Base-by-base conservation (phyloP, 352 stramenopile species). In the Plasmopara muralis region DNA sequence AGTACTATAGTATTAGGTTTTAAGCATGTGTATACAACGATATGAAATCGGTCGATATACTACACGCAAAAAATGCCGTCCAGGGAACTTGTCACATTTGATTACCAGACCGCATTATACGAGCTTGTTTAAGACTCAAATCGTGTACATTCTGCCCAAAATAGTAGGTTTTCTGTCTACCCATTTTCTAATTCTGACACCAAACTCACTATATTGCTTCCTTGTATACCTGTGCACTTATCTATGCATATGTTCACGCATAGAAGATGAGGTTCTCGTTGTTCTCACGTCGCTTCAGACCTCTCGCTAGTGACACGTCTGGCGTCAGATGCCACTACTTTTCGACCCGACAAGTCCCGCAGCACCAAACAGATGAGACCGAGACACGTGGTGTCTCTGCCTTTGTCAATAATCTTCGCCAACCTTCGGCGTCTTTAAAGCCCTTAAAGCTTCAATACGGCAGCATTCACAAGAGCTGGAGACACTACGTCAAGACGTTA, bases 381-480 rank as follows among this genome's bases (percentile, higher is more conserved):
- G 47, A 54, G 35, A 69, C 49, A 40, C 61, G 55, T 47, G 51
- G 51, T 5, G 56, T 57, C n/a, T 51, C 50, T 8, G 46, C 45
- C n/a, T 63, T 63, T 30, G 43, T 54, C 42, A 55, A 48, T 29
- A 53, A 47, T 15, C 46, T 25, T 18, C 37, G 35, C 37, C 55
- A 56, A 45, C 9, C 16, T 4, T 53, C 43, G 2, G 18, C 57
- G 33, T 61, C 58, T 28, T 20, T 50, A n/a, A 64, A 54, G 43
- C 50, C 54, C 1, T 9, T 57, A n/a, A 55, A 52, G 7, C 9
- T 65, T 2, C 44, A 58, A 18, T 74, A 83, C 39, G 80, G 80
- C 49, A 83, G 72, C 55, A 60, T 91, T 34, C 75, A 75, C 4
- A 77, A 67, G 14, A 67, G 66, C 20, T 91, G 80, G 77, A 75